These are phyloP conservation scores for Cryptosporidium meleagridis DNA, from an alignment of 169 alveolate genomes.

Conservation along the genomic window DNA sequence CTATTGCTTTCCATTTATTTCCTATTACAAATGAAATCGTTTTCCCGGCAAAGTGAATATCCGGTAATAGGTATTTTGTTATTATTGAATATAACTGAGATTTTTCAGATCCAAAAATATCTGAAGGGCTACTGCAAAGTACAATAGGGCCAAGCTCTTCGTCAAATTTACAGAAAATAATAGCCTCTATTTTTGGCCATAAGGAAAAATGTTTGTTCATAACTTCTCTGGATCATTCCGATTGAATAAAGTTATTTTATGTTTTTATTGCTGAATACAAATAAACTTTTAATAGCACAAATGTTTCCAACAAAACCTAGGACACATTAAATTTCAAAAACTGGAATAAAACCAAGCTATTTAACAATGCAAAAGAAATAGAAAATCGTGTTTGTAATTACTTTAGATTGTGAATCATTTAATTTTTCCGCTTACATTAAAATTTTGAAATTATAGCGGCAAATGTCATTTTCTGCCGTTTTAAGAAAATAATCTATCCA, in stretches of 20 bases:
- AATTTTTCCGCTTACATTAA: too few species aligned
- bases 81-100: conserved; percentile 37
- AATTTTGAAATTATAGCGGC: background rate
- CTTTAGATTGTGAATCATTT: background rate
- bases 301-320: background rate
- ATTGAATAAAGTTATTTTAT: too few species aligned
- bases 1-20: conserved; percentile 58
- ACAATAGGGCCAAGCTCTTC: conserved; percentile 73
- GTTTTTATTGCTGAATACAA: background rate
- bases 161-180: conserved; percentile 71
- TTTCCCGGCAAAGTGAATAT: conserved; percentile 39
- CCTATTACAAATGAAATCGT: conserved; percentile 34
- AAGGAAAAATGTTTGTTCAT: conserved; percentile 8
- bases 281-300: background rate
- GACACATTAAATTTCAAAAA: background rate
- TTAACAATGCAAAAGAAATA: too few species aligned
- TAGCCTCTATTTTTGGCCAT: conserved; percentile 73
- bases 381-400: too few species aligned
- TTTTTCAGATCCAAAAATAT: conserved; percentile 36
- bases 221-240: background rate
- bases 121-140: conserved; percentile 54
- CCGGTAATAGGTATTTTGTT: conserved; percentile 46
- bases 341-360: background rate
- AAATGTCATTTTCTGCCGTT: background rate
- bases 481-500: background rate